phyloP scores from a whole-genome alignment of 805 yeast genomes.

The Kodamaea kakaduensis region DNA sequence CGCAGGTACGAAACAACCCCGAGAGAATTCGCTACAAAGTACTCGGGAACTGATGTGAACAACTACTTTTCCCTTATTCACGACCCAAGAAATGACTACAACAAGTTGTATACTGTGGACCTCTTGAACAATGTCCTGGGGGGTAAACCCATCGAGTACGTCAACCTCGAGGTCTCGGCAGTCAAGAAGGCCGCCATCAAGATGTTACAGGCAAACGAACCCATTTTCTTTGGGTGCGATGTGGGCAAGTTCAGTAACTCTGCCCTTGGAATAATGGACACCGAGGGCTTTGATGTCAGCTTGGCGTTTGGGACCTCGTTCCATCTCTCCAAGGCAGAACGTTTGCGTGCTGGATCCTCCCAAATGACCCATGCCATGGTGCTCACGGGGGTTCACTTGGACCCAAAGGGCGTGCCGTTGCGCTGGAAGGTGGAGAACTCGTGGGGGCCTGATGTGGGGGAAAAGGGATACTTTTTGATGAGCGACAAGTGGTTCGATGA shows the following conservation, averaged over 20 bases:
- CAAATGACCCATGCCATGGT: constrained; percentile 91
- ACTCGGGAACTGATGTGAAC: constrained; percentile 49
- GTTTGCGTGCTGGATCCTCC: constrained; percentile 67
- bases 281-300: constrained; percentile 62
- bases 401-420: constrained; percentile 41
- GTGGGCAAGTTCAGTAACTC: constrained; percentile 74
- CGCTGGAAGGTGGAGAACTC: constrained; percentile 45
- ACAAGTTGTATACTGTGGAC: constrained; percentile 63
- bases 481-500: constrained; percentile 43
- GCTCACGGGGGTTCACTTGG: constrained; percentile 76
- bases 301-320: constrained; percentile 50
- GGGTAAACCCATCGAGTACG: constrained; percentile 66
- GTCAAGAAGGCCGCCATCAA: constrained; percentile 60
- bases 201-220: constrained; percentile 67
- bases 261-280: constrained; percentile 67
- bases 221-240: constrained; percentile 86
- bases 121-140: constrained; percentile 69
- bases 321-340: constrained; percentile 57
- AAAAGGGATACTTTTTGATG: constrained; percentile 41
- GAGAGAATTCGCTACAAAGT: constrained; percentile 53
- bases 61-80: constrained; percentile 65
- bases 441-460: constrained; percentile 41
- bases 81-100: constrained; percentile 76
- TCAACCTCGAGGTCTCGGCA: constrained; percentile 59
- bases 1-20: constrained; percentile 58